Evolutionary conservation across 441 rosid genomes (phyloP).

Genomic region (Populus trichocarpa): DNA sequence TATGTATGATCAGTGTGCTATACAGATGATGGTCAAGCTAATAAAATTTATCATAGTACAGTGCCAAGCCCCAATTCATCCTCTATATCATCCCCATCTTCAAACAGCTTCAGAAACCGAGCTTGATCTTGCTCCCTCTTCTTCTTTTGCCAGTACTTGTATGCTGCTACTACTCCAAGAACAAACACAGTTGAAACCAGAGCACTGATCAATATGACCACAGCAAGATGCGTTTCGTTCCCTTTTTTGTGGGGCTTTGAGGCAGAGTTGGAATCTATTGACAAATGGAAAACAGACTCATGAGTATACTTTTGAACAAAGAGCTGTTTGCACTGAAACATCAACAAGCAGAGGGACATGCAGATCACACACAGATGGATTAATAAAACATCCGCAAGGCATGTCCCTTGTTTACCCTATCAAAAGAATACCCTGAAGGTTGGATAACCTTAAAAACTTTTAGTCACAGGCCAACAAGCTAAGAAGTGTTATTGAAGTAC

Average conservation of each 20-base stretch:
- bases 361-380: background rate
- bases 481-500: background rate
- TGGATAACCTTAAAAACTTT: background rate
- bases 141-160: slow-evolving; percentile 65
- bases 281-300: background rate
- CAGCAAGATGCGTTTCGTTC: slow-evolving; percentile 37
- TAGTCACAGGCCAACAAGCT: background rate
- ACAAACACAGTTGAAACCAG: slow-evolving; percentile 43
- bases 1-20: slow-evolving; percentile 22
- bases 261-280: slow-evolving; percentile 34
- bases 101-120: slow-evolving; percentile 79
- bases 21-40: slow-evolving; percentile 26
- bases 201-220: slow-evolving; percentile 37
- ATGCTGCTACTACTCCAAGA: slow-evolving; percentile 37
- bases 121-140: slow-evolving; percentile 89
- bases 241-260: slow-evolving; percentile 20
- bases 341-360: background rate
- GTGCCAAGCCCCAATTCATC: slow-evolving; percentile 74
- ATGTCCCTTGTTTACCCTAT: background rate
- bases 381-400: background rate
- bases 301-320: background rate
- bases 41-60: slow-evolving; percentile 23
- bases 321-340: background rate
- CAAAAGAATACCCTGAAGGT: background rate
- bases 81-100: slow-evolving; percentile 77